These are phyloP conservation scores for Hydrangea macrophylla DNA, from an alignment of 148 eudicot species.

Conservation along the genomic window DNA sequence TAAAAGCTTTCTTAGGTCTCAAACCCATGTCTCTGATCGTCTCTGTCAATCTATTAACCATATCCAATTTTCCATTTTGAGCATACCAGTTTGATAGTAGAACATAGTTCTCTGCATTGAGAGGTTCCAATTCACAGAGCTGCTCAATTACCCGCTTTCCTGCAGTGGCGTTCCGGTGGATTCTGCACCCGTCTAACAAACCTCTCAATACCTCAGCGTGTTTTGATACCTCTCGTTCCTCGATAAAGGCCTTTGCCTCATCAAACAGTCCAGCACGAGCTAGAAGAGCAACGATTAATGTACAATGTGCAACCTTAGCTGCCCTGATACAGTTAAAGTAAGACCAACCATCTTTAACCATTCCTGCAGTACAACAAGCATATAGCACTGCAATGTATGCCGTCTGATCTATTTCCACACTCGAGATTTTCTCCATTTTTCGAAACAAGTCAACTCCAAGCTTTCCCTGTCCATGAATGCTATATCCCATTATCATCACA, in stretches of 20 bases:
- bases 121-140: constrained; percentile 55
- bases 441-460: constrained; percentile 47
- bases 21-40: constrained; percentile 48
- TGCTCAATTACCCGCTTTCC: constrained; percentile 48
- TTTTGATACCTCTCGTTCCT: constrained; percentile 30
- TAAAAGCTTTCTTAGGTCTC: constrained; percentile 52
- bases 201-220: constrained; percentile 51
- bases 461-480: constrained; percentile 60
- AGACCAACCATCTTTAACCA: constrained; percentile 50
- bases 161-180: constrained; percentile 27
- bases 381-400: constrained; percentile 46
- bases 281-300: constrained; percentile 57
- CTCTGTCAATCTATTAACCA: constrained; percentile 43
- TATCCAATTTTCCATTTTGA: constrained; percentile 38
- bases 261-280: constrained; percentile 50
- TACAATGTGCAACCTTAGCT: constrained; percentile 47
- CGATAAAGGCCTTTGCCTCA: constrained; percentile 49
- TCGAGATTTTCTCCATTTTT: constrained; percentile 34
- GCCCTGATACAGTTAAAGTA: constrained; percentile 38
- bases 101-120: constrained; percentile 49
- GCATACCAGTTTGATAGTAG: constrained; percentile 57
- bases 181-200: constrained; percentile 59
- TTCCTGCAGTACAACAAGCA: constrained; percentile 49
- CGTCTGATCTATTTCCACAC: constrained; percentile 37
- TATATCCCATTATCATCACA: constrained; percentile 63